Base-by-base conservation (phyloP, 2,329 filamentous ascomycete species). In the Ceratocystis eucalypticola region DNA sequence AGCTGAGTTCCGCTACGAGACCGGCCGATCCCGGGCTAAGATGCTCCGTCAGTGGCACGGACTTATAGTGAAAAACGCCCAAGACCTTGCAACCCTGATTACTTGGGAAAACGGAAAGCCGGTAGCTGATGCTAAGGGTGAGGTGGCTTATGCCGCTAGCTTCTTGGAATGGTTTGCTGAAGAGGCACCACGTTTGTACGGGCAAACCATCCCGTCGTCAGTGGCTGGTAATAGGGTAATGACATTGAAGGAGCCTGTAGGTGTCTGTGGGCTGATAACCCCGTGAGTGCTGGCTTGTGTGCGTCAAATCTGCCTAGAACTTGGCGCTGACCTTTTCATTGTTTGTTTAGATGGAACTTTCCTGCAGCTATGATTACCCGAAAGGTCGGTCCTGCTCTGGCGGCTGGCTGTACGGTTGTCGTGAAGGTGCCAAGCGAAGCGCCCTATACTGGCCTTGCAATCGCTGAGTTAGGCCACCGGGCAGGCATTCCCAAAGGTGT, bases 341-440 rank as follows among this genome's bases (percentile, higher is more conserved):
- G 45, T 68, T 53, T 15, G 50, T n/a, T 7, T 67, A 82, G 80
- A 66, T 94, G 90, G 91, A 95, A 96, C 77, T 95, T 95, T 72
- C 88, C 88, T 12, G 84, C 86, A 2, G 87, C 87, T 62, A 90
- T 90, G 87, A 84, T 89, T 70, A 88, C 85, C 5, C 78, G 86
- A 68, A 88, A 88, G 74, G 80, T 86, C 63, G 86, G 83, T 1
- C 84, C 89, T 1, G 89, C 88, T 7, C 80, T 97, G 66, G 94
- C 94, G 20, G 92, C 91, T n/a, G 94, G 94, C 67, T 97, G 93
- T 77, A 96, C 93, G 0, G 89, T 96, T 1, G 92, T 97, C 1
- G 87, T 86, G 72, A 99, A 99, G 76, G 88, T 91, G 17, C 92
- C 93, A 1, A 87, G 87, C 62, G 93, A 97, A 79, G 96, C 94